A percentile compares a stretch with the other conserved stretches of the same genome.
Evolutionary conservation across 1,139 yeast species (phyloP).

Genomic region (Magnusiomyces suaveolens): DNA sequence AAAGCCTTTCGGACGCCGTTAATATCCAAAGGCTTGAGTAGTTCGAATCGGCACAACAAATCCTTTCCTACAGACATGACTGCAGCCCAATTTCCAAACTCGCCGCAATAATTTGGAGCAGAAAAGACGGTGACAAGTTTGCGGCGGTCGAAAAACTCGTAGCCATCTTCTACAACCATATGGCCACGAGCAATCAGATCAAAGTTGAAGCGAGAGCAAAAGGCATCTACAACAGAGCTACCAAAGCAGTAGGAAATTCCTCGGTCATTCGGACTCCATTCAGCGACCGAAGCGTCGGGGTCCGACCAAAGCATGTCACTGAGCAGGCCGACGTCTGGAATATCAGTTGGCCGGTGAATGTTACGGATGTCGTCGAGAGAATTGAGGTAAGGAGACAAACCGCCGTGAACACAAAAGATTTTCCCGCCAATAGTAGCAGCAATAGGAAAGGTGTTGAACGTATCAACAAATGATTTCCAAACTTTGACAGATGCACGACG

Average conservation of each 20-base stretch:
- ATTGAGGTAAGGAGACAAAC: constrained; percentile 66
- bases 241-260: constrained; percentile 83
- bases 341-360: constrained; percentile 74
- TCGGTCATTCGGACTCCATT: constrained; percentile 78
- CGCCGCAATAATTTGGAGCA: constrained; percentile 90
- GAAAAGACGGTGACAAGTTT: constrained; percentile 73
- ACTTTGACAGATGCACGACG: constrained; percentile 55
- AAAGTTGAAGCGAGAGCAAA: constrained; percentile 59
- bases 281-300: constrained; percentile 56
- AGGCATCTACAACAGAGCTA: constrained; percentile 58
- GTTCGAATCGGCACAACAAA: constrained; percentile 72
- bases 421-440: constrained; percentile 81
- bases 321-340: constrained; percentile 72
- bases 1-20: constrained; percentile 13
- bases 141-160: constrained; percentile 71
- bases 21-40: constrained; percentile 49
- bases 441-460: constrained; percentile 73
- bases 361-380: constrained; percentile 58
- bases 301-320: constrained; percentile 86
- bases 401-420: constrained; percentile 85
- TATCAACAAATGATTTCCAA: constrained; percentile 75
- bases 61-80: constrained; percentile 75
- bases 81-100: constrained; percentile 85
- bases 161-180: constrained; percentile 91
- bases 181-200: constrained; percentile 80